Conservation (phyloP, 768 basidiomycete genomes). For the Boletus barrowsii region DNA sequence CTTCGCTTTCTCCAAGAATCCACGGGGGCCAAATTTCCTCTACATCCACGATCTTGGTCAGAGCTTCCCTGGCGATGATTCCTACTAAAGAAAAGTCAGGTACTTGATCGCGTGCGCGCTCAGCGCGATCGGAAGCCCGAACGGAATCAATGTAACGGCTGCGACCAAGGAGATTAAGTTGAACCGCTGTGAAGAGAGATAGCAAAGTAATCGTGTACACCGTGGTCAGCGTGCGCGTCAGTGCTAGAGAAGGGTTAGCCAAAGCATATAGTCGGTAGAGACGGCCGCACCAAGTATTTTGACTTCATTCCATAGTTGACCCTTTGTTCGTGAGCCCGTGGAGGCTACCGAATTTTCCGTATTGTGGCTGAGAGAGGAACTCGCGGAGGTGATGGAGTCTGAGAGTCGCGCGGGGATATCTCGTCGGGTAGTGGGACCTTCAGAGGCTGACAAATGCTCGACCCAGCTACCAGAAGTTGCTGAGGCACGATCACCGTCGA, state of each 20-base stretch:
- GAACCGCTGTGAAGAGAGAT: conserved; percentile 80
- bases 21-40: conserved; percentile 25
- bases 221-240: conserved; percentile 84
- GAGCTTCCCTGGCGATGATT: conserved; percentile 25
- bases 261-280: neutral
- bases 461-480: conserved; percentile 44
- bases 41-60: conserved; percentile 25
- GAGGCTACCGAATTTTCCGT: conserved; percentile 7
- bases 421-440: neutral
- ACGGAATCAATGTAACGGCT: conserved; percentile 75
- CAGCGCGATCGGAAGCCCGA: conserved; percentile 56
- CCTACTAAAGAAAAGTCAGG: conserved; percentile 30
- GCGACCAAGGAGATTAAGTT: conserved; percentile 82
- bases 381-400: conserved; percentile 39
- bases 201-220: conserved; percentile 85
- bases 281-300: conserved; percentile 71
- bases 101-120: conserved; percentile 42
- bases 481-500: conserved; percentile 38
- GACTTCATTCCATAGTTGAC: conserved; percentile 89
- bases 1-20: conserved; percentile 22
- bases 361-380: conserved; percentile 32
- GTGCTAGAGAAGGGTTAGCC: conserved; percentile 45
- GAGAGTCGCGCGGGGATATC: conserved; percentile 30
- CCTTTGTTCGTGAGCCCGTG: conserved; percentile 51
- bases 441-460: conserved; percentile 34